Base-by-base conservation (phyloP, 192 early-diverging fungal genomes). In the Haplosporangium gracile region DNA sequence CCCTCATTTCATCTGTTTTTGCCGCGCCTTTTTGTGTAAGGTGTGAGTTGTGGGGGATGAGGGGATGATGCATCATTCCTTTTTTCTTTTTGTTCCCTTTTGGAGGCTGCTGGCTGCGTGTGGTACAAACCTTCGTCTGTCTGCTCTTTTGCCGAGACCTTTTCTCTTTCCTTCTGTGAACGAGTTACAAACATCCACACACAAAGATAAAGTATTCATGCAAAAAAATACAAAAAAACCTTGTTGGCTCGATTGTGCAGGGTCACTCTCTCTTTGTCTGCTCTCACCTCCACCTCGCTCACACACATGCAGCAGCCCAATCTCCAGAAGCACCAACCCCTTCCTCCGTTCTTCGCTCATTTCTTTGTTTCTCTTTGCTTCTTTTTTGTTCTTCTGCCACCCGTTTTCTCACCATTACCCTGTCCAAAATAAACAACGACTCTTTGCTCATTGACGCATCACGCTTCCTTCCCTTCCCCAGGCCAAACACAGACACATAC, bases 161-260 rank as follows among this genome's bases (percentile, higher is more conserved):
- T 34, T 24, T 39, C 0, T 9, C 47, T 49, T 49, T 49, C 47
- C 15, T 22, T 51, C 49, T 51, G 18, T 22, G 24, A 4, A 40
- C 38, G 40, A 40, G 38, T 9, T 5, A 3, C 20, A 69, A 18
- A 20, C 68, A 15, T 9, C 68, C 5, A 49, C 15, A 45, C 9
- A 42, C 70, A 71, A 34, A 76, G 24, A 65, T 76, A 76, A 76
- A 76, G 75, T 76, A 65, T 76, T 76, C 75, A 76, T 76, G 75
- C 57, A 76, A 76, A 76, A 65, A 42, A 36, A 36, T n/a, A 68
- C 47, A 81, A 49, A 43, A 15, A 57, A 38, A 69, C 68, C 22
- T 70, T 42, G 34, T 70, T 70, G 15, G 20, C 69, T 38, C 24
- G 38, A 6, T 42, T 70, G 34, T 70, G 39, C 69, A 38, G 69